Conservation (phyloP, 805 yeast species). For the Metschnikowia lunata region DNA sequence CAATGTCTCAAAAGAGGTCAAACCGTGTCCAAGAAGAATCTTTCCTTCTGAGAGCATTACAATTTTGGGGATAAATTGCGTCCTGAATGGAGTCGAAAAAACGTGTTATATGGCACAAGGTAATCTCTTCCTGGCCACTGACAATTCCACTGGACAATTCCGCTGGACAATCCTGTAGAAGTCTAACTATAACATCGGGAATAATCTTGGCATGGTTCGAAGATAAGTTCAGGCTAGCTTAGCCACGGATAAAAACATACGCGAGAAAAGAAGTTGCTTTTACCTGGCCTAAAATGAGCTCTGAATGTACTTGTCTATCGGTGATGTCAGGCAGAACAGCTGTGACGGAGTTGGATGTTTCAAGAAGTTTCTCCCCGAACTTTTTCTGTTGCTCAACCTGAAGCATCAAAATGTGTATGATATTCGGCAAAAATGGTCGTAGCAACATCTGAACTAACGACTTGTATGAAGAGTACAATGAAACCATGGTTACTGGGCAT, state of each 20-base stretch:
- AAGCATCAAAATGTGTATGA: conserved; percentile 65
- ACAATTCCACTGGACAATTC: no score
- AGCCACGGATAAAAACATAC: conserved; percentile 82
- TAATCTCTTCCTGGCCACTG: conserved; percentile 87
- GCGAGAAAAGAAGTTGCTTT: conserved; percentile 95
- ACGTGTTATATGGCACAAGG: conserved; percentile 93
- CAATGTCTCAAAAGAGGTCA: conserved; percentile 84
- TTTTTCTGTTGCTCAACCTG: conserved; percentile 74
- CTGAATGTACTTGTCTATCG: conserved; percentile 78
- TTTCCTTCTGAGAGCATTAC: conserved; percentile 82
- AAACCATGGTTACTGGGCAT: conserved; percentile 95
- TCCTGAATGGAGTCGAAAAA: conserved; percentile 82
- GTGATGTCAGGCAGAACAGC: conserved; percentile 71
- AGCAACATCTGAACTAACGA: conserved; percentile 65
- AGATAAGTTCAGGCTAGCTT: conserved; percentile 56
- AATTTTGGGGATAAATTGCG: conserved; percentile 77
- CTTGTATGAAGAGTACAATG: conserved; percentile 84
- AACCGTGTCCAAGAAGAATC: conserved; percentile 86
- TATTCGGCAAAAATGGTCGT: conserved; percentile 74
- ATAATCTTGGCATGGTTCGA: conserved; percentile 48
- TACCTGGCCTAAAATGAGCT: conserved; percentile 87
- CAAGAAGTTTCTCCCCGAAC: conserved; percentile 42
- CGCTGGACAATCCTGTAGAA: conserved; percentile 92
- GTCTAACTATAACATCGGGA: conserved; percentile 81
- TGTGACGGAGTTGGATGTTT: conserved; percentile 56